Evolutionary conservation across 2,329 filamentous ascomycete species (phyloP).

Genomic region (Plectosphaerella sp.): DNA sequence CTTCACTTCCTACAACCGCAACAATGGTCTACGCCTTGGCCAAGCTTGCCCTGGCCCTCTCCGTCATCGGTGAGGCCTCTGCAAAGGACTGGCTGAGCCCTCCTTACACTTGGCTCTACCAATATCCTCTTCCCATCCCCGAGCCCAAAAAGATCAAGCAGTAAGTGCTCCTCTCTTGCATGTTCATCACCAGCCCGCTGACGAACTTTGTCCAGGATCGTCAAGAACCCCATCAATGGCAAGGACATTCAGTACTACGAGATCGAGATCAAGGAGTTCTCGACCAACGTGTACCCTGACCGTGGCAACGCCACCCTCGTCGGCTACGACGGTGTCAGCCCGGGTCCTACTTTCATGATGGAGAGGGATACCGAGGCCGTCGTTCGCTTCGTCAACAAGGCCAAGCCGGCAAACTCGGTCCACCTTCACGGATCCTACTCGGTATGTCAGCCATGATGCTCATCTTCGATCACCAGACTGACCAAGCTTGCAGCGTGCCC

Average conservation of each 20-base stretch:
- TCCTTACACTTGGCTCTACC: constrained; percentile 9
- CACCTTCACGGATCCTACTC: constrained; percentile 53
- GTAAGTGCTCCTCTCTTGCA: constrained; percentile 5
- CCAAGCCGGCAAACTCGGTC: constrained; percentile 35
- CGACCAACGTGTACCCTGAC: constrained; percentile 16
- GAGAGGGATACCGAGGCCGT: constrained; percentile 40
- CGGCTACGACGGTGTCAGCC: constrained; percentile 45
- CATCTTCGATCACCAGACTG: constrained; percentile 7
- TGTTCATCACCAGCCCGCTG: constrained; percentile 13
- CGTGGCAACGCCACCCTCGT: constrained; percentile 14
- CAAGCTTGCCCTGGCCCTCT: not conserved
- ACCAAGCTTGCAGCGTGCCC: constrained; percentile 20
- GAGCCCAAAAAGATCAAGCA: not conserved
- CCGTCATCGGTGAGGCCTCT: not conserved
- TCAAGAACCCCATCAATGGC: constrained; percentile 22
- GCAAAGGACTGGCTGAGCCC: constrained; percentile 9
- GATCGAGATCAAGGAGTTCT: constrained; percentile 18
- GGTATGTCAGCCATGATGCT: not conserved
- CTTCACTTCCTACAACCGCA: not conserved
- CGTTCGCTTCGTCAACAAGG: constrained; percentile 46
- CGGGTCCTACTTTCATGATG: constrained; percentile 44
- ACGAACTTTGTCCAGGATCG: constrained; percentile 5
- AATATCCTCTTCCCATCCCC: constrained; percentile 8
- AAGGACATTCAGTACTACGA: constrained; percentile 23
- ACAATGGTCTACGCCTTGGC: not conserved